Conservation (phyloP, 169 alveolate genomes). For the Babesia bigemina region DNA sequence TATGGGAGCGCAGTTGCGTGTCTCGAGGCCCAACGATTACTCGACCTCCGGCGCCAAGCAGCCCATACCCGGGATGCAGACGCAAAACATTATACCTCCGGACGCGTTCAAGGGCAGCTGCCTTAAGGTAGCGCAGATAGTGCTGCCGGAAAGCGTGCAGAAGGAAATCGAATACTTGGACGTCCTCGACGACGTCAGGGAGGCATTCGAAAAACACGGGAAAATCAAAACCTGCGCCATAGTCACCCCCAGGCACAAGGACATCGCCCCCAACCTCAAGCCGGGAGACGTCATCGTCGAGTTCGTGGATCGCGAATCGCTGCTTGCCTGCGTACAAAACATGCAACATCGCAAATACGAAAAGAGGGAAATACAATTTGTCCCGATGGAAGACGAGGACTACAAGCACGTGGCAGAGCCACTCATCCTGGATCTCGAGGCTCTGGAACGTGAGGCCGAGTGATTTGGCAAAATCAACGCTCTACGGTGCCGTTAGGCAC, state of each 20-base stretch:
- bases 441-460: constrained; percentile 33
- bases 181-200: constrained; percentile 73
- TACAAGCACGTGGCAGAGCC: constrained; percentile 41
- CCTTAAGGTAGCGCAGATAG: constrained; percentile 43
- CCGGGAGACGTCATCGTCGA: constrained; percentile 77
- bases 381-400: constrained; percentile 57
- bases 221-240: constrained; percentile 67
- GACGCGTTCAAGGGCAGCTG: constrained; percentile 49
- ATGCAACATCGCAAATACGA: constrained; percentile 78
- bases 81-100: constrained; percentile 6
- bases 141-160: constrained; percentile 52
- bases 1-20: constrained; percentile 87
- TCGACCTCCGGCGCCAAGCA: constrained; percentile 71
- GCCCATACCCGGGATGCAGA: constrained; percentile 6
- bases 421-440: constrained; percentile 53
- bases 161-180: constrained; percentile 67
- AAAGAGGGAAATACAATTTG: constrained; percentile 64
- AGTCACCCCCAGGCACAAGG: constrained; percentile 68
- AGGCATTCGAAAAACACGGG: constrained; percentile 77
- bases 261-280: constrained; percentile 58
- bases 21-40: constrained; percentile 90
- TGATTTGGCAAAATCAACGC: background rate
- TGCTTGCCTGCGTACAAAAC: constrained; percentile 69
- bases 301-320: constrained; percentile 69
- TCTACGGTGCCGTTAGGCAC: background rate